Evolutionary conservation across 345 rosid species (phyloP).

Genomic region (Dipteronia dyeriana): DNA sequence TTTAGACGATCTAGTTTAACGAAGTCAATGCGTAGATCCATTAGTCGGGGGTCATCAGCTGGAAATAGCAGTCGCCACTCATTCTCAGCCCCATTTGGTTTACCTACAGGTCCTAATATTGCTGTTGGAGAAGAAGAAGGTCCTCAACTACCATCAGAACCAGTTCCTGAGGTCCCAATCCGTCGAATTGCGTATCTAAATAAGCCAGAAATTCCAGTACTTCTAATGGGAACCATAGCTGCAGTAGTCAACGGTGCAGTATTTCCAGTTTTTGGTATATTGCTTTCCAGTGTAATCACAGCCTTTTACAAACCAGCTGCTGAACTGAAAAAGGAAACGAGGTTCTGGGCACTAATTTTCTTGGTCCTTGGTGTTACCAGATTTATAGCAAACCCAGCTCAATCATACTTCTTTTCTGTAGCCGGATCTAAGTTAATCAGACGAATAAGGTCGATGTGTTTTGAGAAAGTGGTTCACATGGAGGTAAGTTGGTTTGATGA

Average conservation of each 20-base stretch:
- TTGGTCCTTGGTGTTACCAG: constrained; percentile 61
- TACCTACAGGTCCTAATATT: constrained; percentile 43
- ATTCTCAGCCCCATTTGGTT: constrained; percentile 55
- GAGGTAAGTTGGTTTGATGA: constrained; percentile 88
- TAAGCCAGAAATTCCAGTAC: constrained; percentile 77
- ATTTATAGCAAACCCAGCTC: constrained; percentile 46
- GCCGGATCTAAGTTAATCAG: constrained; percentile 71
- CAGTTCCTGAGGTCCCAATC: constrained; percentile 47
- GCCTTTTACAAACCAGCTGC: constrained; percentile 61
- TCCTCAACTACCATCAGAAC: constrained; percentile 25
- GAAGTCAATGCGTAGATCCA: constrained; percentile 42
- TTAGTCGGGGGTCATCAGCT: constrained; percentile 64
- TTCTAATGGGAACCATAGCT: constrained; percentile 54
- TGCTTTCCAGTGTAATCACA: constrained; percentile 54
- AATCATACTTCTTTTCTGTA: constrained; percentile 57
- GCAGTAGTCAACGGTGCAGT: constrained; percentile 56
- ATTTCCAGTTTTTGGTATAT: constrained; percentile 61
- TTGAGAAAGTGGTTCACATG: constrained; percentile 81
- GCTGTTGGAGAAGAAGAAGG: constrained; percentile 31
- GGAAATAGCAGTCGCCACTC: constrained; percentile 64
- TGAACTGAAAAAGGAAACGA: constrained; percentile 57
- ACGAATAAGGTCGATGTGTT: constrained; percentile 68
- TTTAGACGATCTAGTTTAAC: constrained; percentile 43
- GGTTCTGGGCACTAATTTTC: constrained; percentile 69
- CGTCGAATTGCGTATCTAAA: constrained; percentile 66